Evolutionary conservation across 2,329 filamentous ascomycete species (phyloP).

Genomic region (Exserohilum turcica): DNA sequence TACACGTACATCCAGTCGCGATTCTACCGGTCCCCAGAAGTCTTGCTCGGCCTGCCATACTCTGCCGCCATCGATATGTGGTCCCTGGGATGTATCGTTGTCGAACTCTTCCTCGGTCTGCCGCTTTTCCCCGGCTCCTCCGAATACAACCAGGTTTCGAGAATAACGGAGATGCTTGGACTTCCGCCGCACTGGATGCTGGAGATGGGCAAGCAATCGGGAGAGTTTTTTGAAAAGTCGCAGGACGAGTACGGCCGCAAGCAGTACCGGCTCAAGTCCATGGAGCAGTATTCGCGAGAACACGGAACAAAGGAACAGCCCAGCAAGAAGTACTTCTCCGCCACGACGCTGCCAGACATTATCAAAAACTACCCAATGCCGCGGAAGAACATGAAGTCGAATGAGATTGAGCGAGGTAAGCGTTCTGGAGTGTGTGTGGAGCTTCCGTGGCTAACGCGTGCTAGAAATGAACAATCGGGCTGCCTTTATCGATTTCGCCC

Average conservation of each 20-base stretch:
- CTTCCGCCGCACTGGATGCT: slow-evolving; percentile 98
- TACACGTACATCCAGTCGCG: slow-evolving; percentile 99
- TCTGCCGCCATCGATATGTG: slow-evolving; percentile 99
- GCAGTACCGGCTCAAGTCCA: slow-evolving; percentile 89
- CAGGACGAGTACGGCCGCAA: slow-evolving; percentile 91
- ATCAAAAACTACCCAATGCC: slow-evolving; percentile 99
- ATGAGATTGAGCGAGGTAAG: slow-evolving; percentile 92
- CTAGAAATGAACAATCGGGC: slow-evolving; percentile 97
- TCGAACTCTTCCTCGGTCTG: slow-evolving; percentile 92
- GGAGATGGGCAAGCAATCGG: slow-evolving; percentile 96
- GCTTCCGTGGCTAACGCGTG: slow-evolving; percentile 18
- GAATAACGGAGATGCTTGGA: slow-evolving; percentile 97
- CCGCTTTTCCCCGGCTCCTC: slow-evolving; percentile 96
- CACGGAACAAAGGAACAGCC: slow-evolving; percentile 97
- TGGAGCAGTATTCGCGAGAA: slow-evolving; percentile 97
- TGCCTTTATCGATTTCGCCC: slow-evolving; percentile 97
- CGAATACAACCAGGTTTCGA: slow-evolving; percentile 96
- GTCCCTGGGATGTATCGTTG: slow-evolving; percentile 97
- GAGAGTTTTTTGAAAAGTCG: slow-evolving; percentile 94
- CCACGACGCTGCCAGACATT: slow-evolving; percentile 91
- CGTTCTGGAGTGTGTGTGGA: neutral
- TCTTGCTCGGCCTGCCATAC: slow-evolving; percentile 92
- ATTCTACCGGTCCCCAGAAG: slow-evolving; percentile 96
- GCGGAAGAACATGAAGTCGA: slow-evolving; percentile 98
- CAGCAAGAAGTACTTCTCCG: slow-evolving; percentile 99